Evolutionary conservation across 1,284 basidiomycete genomes (phyloP), one percentile per base, ranked within the genome.

Genomic region (Stereum hirsutum): DNA sequence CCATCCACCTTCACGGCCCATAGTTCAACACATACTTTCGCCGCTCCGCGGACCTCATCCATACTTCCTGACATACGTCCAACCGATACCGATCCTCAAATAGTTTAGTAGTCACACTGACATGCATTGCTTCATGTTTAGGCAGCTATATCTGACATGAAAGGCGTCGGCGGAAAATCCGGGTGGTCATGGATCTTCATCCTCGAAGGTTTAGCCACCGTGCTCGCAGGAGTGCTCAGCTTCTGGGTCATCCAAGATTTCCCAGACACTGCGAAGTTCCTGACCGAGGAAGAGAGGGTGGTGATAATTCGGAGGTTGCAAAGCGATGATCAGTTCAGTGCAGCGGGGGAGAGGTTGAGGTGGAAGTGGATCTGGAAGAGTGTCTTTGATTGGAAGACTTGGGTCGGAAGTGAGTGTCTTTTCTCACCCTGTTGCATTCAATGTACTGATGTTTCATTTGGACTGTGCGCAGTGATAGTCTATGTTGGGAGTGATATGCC

Each of bases 161-260:
- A 81, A 48, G 79, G 78, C 8, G 57, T 86, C 23, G 81, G 72
- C 3, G 75, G 78, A 24, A 75, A 70, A 50, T 63, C 72, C 21
- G 80, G 62, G 12, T 75, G 72, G 70, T 64, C 70, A 12, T 81
- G 79, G 80, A 83, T 86, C 44, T 84, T 87, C 60, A 87, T 89
- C 48, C 63, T 89, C 5, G 85, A 88, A 60, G 85, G 85, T 8
- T 63, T 88, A 34, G 66, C 75, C 36, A 89, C 86, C 0, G 65
- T 87, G 23, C 19, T 76, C 6, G 65, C 69, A 33, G 75, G 70
- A 2, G 42, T 65, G 11, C 57, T 58, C 0, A 72, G 74, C 10
- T 78, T 73, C 65, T 78, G 68, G 62, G 63, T 78, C 49, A 62
- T 78, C 30, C 63, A 70, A 43, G 77, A 81, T 57, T 78, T 78